Percentiles rank a stretch among this genome's conserved stretches.
phyloP scores from a whole-genome alignment of 805 yeast genomes.

The Candida lessepsii region DNA sequence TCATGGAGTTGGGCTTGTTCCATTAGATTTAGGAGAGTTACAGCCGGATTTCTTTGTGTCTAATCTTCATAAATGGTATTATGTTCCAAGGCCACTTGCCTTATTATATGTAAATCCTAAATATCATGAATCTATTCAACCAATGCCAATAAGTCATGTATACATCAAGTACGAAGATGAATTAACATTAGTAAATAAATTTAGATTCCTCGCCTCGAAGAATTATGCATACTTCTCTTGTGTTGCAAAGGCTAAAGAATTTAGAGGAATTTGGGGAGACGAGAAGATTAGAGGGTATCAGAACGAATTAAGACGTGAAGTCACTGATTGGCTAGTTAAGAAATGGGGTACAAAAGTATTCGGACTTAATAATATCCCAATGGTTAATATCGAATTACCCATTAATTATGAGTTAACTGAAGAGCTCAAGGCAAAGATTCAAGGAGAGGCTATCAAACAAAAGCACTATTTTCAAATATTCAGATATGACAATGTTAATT shows the following conservation, averaged over 20 bases:
- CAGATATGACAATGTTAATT: conserved; percentile 18
- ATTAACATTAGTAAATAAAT: conserved; percentile 43
- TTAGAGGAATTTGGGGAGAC: conserved; percentile 58
- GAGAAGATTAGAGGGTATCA: conserved; percentile 49
- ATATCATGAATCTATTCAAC: conserved; percentile 50
- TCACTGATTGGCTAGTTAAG: conserved; percentile 26
- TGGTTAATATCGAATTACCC: conserved; percentile 14
- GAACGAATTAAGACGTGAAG: conserved; percentile 31
- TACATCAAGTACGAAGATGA: conserved; percentile 31
- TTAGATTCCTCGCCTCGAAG: conserved; percentile 50
- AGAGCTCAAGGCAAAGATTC: background rate
- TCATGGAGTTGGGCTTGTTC: conserved; percentile 59
- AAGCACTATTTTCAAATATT: conserved; percentile 5
- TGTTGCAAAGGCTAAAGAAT: conserved; percentile 51
- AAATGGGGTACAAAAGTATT: conserved; percentile 12
- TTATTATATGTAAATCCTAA: conserved; percentile 54
- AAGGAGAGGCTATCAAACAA: background rate
- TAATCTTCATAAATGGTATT: conserved; percentile 72
- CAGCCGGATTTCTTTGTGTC: conserved; percentile 61
- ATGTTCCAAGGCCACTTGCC: conserved; percentile 57
- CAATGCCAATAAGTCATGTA: conserved; percentile 56
- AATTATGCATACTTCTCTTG: conserved; percentile 43
- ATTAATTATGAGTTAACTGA: conserved; percentile 5
- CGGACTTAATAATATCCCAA: conserved; percentile 2
- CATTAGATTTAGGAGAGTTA: conserved; percentile 38